Evolutionary conservation across 495 filamentous ascomycete species (phyloP).

Genomic region (Penicillium dipodomyicola): DNA sequence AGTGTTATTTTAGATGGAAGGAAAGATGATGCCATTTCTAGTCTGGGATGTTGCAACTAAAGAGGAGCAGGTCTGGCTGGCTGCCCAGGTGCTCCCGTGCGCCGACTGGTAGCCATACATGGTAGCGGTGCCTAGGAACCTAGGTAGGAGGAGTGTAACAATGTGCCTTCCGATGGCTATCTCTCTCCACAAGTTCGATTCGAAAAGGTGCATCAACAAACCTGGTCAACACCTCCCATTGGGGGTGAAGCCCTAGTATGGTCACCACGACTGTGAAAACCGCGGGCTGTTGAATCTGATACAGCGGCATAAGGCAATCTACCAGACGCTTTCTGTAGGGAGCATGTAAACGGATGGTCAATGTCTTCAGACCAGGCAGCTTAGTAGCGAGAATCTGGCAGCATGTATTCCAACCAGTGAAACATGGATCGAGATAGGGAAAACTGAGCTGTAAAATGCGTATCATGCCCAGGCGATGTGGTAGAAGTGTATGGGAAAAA

Average conservation of each 20-base stretch:
- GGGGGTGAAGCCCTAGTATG: background rate
- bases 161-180: background rate
- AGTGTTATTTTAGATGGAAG: too few relatives aligned
- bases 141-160: too few relatives aligned
- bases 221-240: background rate
- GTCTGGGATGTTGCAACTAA: too few relatives aligned
- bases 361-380: background rate
- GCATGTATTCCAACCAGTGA: too few relatives aligned
- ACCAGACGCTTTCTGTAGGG: too few relatives aligned
- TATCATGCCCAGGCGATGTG: background rate
- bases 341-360: constrained; percentile 6
- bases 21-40: too few relatives aligned
- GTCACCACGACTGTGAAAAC: background rate
- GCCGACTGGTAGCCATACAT: too few relatives aligned
- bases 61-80: too few relatives aligned
- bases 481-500: background rate
- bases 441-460: background rate
- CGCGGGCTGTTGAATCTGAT: background rate
- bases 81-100: too few relatives aligned
- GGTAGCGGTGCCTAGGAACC: too few relatives aligned
- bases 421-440: too few relatives aligned
- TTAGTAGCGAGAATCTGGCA: background rate
- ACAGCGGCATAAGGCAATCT: background rate
- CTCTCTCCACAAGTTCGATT: background rate
- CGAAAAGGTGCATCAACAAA: constrained; percentile 1